phyloP scores from a whole-genome alignment of 129 eudicot genomes.

The Centella asiatica region DNA sequence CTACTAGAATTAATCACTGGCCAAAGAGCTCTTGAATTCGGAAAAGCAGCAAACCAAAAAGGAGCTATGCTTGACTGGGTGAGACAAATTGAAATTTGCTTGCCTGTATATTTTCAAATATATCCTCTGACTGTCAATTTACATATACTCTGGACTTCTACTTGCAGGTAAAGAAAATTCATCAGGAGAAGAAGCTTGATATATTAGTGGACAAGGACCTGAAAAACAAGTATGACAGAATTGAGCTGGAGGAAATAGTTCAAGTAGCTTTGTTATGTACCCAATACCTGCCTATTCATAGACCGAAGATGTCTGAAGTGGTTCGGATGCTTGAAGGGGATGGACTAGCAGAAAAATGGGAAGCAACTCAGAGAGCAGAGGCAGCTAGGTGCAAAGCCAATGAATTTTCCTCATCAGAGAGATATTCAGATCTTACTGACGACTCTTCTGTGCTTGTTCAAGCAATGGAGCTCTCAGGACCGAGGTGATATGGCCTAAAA shows the following conservation, averaged over 20 bases:
- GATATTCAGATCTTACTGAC: conserved; percentile 88
- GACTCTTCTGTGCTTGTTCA: conserved; percentile 87
- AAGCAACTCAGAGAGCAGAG: conserved; percentile 77
- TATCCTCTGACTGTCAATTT: neutral
- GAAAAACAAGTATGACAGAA: conserved; percentile 47
- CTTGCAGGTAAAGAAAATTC: conserved; percentile 65
- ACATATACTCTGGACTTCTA: neutral
- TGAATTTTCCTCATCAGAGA: conserved; percentile 76
- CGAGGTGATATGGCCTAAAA: conserved; percentile 38
- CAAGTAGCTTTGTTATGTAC: conserved; percentile 80
- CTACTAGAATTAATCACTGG: conserved; percentile 82
- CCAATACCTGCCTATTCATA: conserved; percentile 52
- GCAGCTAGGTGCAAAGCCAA: conserved; percentile 55
- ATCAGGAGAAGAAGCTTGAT: conserved; percentile 81
- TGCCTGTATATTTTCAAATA: no score
- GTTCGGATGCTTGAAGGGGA: conserved; percentile 98
- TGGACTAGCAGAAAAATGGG: conserved; percentile 95
- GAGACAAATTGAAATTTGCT: conserved; percentile 3
- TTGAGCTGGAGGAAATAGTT: conserved; percentile 82
- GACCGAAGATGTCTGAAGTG: conserved; percentile 98
- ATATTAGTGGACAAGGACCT: conserved; percentile 77
- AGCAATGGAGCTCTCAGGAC: conserved; percentile 99
- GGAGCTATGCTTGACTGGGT: conserved; percentile 97
- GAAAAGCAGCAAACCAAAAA: conserved; percentile 89
- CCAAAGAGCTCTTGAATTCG: conserved; percentile 76